phyloP scores from a whole-genome alignment of 2,329 filamentous ascomycete species.

The Alternaria sp. region DNA sequence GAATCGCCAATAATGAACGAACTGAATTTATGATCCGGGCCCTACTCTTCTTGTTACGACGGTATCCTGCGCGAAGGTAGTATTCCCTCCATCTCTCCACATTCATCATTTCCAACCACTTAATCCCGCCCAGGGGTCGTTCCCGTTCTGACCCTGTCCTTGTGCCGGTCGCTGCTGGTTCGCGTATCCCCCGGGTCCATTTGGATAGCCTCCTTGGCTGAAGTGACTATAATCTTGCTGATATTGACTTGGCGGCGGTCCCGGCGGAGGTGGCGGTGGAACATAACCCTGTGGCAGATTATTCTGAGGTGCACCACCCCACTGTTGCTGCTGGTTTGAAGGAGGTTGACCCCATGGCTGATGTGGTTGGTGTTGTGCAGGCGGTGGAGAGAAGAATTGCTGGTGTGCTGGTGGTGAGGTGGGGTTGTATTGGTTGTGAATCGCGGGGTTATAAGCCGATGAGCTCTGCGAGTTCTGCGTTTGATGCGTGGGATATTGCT shows the following conservation, averaged over 20 bases:
- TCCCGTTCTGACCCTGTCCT: conserved; percentile 38
- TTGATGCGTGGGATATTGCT: conserved; percentile 28
- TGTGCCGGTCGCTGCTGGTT: conserved; percentile 42
- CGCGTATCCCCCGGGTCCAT: conserved; percentile 51
- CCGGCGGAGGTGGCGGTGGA: conserved; percentile 72
- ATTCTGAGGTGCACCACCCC: conserved; percentile 61
- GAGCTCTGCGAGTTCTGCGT: conserved; percentile 36
- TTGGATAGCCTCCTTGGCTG: conserved; percentile 66
- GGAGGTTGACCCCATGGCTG: conserved; percentile 63
- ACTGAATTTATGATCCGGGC: background rate
- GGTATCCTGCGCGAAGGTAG: background rate
- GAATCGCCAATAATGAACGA: background rate
- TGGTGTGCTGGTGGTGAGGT: conserved; percentile 67
- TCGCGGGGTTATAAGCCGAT: conserved; percentile 57
- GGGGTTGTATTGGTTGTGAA: conserved; percentile 52
- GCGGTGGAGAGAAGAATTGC: conserved; percentile 61
- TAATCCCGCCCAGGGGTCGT: conserved; percentile 75
- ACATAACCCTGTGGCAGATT: conserved; percentile 70
- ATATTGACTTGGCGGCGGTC: conserved; percentile 64
- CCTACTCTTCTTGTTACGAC: background rate
- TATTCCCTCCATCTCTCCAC: background rate
- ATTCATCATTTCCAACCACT: conserved; percentile 71
- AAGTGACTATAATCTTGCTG: conserved; percentile 62
- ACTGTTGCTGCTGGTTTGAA: conserved; percentile 61
- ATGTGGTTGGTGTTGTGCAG: conserved; percentile 54